Base-by-base conservation (phyloP, 179 eudicot genomes). In the Patellifolia procumbens region DNA sequence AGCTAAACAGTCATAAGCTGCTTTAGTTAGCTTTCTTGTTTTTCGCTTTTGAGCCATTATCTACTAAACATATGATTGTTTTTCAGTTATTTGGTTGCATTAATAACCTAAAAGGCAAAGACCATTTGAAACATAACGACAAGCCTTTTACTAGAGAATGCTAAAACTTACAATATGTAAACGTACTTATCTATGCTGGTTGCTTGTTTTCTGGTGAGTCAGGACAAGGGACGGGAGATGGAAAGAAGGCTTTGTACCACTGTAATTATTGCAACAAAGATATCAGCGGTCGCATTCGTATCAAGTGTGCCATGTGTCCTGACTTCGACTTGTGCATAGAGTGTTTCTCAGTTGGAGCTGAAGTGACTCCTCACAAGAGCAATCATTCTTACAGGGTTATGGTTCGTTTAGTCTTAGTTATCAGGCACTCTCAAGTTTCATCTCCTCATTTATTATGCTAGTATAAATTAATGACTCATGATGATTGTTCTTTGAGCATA, bases 241-340 rank as follows among this genome's bases (percentile, higher is more conserved):
- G 92, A 42, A 88, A 89, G 80, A 87, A 80, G 82, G 91, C 94
- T 62, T 82, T 87, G 37, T 91, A 90, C 81, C 94, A 92, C 70
- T 92, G 94, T 78, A 92, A 92, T 74, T 92, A 92, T 70, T 92
- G 94, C 88, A 87, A 80, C 76, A 90, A 87, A 85, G 97, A 92
- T 79, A 88, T 90, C 17, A 83, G 90, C 2, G 94, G 92, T 39
- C 88, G 86, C 56, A 86, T 89, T 58, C 90, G 97, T 75, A 88
- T 92, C 58, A 92, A 92, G 81, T 92, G 97, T 79, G 90, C 79
- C 10, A 67, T 83, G 81, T 88, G 91, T 70, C 81, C 88, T 51
- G 91, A 86, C 72, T 88, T 83, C 61, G 86, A 83, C 75, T 42
- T 83, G 60, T 83, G 86, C 53, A 62, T 83, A 53, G 84, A 83